phyloP scores from a whole-genome alignment of 2,329 filamentous ascomycete species.

The Akanthomyces muscarius region DNA sequence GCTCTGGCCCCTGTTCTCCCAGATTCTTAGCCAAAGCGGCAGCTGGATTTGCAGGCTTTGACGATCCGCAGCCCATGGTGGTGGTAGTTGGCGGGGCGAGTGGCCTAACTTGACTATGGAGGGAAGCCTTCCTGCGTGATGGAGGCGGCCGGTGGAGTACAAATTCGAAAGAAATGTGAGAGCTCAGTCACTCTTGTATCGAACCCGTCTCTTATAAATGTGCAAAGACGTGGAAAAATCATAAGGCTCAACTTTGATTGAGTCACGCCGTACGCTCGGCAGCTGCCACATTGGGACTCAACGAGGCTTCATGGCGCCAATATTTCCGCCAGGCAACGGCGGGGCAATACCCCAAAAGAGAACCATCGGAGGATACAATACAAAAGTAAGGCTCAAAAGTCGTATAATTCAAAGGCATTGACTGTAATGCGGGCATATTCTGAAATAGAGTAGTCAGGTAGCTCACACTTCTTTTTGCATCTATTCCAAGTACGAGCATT shows the following conservation, averaged over 20 bases:
- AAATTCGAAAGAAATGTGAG: too few relatives aligned
- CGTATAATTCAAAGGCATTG: too few relatives aligned
- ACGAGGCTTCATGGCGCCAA: not conserved
- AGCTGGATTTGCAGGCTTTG: not conserved
- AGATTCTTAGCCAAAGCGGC: not conserved
- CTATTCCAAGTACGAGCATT: too few relatives aligned
- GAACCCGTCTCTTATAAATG: too few relatives aligned
- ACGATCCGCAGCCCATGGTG: not conserved
- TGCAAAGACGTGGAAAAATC: not conserved
- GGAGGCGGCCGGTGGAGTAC: not conserved
- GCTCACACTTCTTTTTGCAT: too few relatives aligned
- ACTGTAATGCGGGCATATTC: too few relatives aligned
- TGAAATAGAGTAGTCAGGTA: too few relatives aligned
- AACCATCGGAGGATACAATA: not conserved
- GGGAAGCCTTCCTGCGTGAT: not conserved
- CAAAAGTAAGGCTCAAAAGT: too few relatives aligned
- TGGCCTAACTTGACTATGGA: not conserved
- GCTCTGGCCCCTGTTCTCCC: not conserved
- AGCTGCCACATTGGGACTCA: not conserved
- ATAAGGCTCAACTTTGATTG: not conserved
- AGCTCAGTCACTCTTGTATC: too few relatives aligned
- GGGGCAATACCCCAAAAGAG: not conserved
- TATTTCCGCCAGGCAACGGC: not conserved
- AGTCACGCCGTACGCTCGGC: not conserved
- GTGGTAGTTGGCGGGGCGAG: not conserved